Conservation (phyloP, 2,329 filamentous ascomycete species). For the Stachybotrys echinatus region DNA sequence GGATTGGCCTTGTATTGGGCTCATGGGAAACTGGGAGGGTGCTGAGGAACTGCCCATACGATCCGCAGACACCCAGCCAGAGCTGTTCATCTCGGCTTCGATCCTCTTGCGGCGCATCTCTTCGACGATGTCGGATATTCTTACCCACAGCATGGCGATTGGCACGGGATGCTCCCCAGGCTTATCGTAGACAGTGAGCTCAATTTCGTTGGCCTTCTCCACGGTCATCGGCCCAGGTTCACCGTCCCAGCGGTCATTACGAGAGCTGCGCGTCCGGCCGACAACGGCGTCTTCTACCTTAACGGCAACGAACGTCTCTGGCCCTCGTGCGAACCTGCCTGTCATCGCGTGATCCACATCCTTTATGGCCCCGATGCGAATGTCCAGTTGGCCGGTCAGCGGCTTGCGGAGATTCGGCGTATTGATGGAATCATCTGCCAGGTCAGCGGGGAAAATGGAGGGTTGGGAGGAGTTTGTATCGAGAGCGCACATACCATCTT, state of each 20-base stretch:
- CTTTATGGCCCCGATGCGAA: slow-evolving; percentile 82
- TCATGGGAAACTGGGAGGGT: slow-evolving; percentile 54
- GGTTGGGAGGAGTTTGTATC: neutral
- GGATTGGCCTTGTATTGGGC: slow-evolving; percentile 32
- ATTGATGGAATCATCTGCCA: slow-evolving; percentile 88
- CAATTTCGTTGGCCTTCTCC: slow-evolving; percentile 97
- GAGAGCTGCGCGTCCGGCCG: slow-evolving; percentile 77
- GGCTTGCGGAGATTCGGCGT: slow-evolving; percentile 92
- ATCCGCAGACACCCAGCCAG: slow-evolving; percentile 95
- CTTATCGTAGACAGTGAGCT: slow-evolving; percentile 96
- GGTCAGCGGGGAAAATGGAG: slow-evolving; percentile 10
- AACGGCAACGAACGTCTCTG: slow-evolving; percentile 91
- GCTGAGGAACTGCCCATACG: slow-evolving; percentile 66
- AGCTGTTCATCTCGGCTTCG: slow-evolving; percentile 89
- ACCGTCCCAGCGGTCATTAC: slow-evolving; percentile 86
- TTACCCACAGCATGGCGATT: slow-evolving; percentile 92
- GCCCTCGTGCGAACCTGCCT: slow-evolving; percentile 78
- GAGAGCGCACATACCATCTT: slow-evolving; percentile 61
- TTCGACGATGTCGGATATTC: slow-evolving; percentile 94
- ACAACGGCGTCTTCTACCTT: slow-evolving; percentile 95
- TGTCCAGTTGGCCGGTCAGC: slow-evolving; percentile 82
- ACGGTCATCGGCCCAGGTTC: slow-evolving; percentile 91
- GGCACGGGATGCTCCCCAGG: slow-evolving; percentile 84
- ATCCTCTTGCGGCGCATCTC: slow-evolving; percentile 97
- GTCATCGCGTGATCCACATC: slow-evolving; percentile 91